Evolutionary conservation across 1,284 basidiomycete species (phyloP), one percentile per base, ranked within the genome.

Genomic region (Cerioporus squamosus): DNA sequence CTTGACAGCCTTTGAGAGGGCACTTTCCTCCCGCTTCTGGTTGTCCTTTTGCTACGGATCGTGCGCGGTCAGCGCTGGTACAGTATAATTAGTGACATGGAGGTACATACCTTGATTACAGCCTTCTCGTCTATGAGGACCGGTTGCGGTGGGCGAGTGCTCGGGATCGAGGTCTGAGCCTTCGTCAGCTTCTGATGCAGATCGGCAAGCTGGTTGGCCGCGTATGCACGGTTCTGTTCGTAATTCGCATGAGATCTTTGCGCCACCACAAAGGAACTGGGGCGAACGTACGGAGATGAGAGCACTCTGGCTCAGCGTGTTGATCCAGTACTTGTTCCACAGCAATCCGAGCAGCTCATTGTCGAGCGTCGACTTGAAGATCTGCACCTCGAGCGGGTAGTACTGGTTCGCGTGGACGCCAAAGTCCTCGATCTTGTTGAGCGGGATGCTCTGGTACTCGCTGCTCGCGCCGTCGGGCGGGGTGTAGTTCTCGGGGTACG

Each of bases 311-410:
- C 91, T 93, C 31, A 99, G 81, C 0, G 97, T 98, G 67, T 94
- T 95, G 18, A 97, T 94, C 97, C 97, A 99, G 70, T 99, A 99
- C 77, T 98, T 98, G 79, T 99, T 98, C 97, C 97, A 99, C 22
- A 99, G 76, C 70, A 96, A 77, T 31, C 92, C 92, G 29, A 99
- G 81, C 14, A 99, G 76, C 67, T 95, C 87, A 20, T 87, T 88
- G 70, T 99, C 97, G 44, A 96, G 77, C 57, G 83, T 87, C 18
- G 88, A 91, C 75, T 97, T 98, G 85, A 98, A 99, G 54, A 97
- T 91, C 73, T 97, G 91, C 22, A 99, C 89, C 45, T 97, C 94
- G 22, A 99, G 83, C 17, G 88, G 90, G 73, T 99, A 99, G 74
- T 99, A 99, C 62, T 94, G 86, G 69, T 93, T 92, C n/a, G 97